Conservation (phyloP, 2,329 filamentous ascomycete genomes). For the Phyllosticta paracitricarpa region DNA sequence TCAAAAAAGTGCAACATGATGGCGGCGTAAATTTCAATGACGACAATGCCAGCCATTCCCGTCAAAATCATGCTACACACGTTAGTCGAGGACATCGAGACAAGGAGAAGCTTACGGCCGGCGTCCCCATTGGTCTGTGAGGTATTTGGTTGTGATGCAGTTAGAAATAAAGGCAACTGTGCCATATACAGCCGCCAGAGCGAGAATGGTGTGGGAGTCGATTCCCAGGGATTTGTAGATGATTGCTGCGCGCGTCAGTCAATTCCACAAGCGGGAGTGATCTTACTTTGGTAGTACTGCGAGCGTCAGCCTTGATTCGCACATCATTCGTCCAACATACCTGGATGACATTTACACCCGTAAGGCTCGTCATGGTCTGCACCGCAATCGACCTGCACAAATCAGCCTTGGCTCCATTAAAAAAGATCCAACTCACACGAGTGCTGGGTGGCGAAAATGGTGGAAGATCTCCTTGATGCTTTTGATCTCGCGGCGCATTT, state of each 20-base stretch:
- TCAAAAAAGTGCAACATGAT: slow-evolving; percentile 51
- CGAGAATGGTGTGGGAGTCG: slow-evolving; percentile 39
- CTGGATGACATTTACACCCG: slow-evolving; percentile 49
- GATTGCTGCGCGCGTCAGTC: slow-evolving; percentile 31
- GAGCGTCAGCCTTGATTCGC: too few relatives aligned
- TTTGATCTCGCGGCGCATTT: slow-evolving; percentile 44
- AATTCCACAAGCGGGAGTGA: too few relatives aligned
- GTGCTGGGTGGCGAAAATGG: slow-evolving; percentile 41
- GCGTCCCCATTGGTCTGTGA: slow-evolving; percentile 33
- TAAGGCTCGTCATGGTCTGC: slow-evolving; percentile 48
- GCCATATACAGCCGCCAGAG: slow-evolving; percentile 45
- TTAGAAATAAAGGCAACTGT: slow-evolving; percentile 39
- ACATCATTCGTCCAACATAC: slow-evolving; percentile 8
- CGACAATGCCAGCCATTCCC: slow-evolving; percentile 41
- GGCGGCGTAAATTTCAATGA: slow-evolving; percentile 50
- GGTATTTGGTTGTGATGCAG: background rate
- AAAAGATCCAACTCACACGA: slow-evolving; percentile 28
- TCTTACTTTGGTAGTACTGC: background rate
- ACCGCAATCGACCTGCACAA: slow-evolving; percentile 35
- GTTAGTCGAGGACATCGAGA: slow-evolving; percentile 42
- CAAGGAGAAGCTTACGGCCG: slow-evolving; percentile 42
- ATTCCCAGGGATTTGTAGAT: slow-evolving; percentile 48
- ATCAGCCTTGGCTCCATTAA: background rate
- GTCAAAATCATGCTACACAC: slow-evolving; percentile 48
- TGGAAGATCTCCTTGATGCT: slow-evolving; percentile 43